phyloP scores from a whole-genome alignment of 805 yeast genomes.

The Ogataea thermomethanolica region DNA sequence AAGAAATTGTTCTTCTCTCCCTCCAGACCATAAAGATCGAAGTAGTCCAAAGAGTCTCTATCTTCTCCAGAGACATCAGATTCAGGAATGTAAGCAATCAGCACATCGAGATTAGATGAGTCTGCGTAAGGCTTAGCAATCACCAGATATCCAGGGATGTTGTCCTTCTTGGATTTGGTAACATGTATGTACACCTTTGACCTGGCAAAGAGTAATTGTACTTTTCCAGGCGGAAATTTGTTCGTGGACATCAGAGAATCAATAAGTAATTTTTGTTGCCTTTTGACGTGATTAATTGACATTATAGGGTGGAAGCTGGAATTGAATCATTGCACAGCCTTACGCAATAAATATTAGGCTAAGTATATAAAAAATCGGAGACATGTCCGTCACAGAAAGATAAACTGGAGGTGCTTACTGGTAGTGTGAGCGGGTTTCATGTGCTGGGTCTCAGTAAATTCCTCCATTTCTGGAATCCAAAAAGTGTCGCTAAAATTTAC shows the following conservation, averaged over 20 bases:
- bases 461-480: conserved; percentile 9
- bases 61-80: conserved; percentile 33
- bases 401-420: not conserved
- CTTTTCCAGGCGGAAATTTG: conserved; percentile 36
- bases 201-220: conserved; percentile 50
- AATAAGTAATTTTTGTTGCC: conserved; percentile 2
- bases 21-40: conserved; percentile 37
- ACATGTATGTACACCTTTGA: conserved; percentile 85
- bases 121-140: conserved; percentile 51
- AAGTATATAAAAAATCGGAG: too few species aligned
- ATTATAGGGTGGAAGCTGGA: not conserved
- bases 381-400: not conserved
- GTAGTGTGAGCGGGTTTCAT: not conserved
- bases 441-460: not conserved
- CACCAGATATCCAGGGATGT: conserved; percentile 73
- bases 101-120: conserved; percentile 50
- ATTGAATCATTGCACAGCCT: conserved; percentile 6
- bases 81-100: conserved; percentile 71
- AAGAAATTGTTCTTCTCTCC: conserved; percentile 30
- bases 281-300: not conserved
- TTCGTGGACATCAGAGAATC: not conserved
- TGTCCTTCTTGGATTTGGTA: conserved; percentile 65
- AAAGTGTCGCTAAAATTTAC: conserved; percentile 2
- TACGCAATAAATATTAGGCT: too few species aligned
- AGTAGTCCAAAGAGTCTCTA: conserved; percentile 32